Evolutionary conservation across 345 rosid species (phyloP), one percentile per base, ranked within the genome.

Genomic region (Camelina hispida): DNA sequence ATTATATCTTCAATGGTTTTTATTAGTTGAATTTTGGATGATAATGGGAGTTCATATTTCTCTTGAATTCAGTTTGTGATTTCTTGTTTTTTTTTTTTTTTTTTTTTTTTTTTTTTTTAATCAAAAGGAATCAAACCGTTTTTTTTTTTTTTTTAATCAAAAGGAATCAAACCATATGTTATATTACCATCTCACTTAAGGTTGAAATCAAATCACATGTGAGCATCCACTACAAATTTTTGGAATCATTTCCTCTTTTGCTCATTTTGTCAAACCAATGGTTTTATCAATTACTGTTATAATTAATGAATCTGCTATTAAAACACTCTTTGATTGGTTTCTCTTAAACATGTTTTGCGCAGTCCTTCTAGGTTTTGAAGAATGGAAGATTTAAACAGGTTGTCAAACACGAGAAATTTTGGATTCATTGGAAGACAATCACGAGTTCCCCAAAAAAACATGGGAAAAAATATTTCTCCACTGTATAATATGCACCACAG

Each of bases 301-400:
- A 28, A 8, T 34, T 43, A 15, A 55, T 46, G 30, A 30, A 32
- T 46, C 44, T 7, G 37, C 35, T 15, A 61, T 60, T 38, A 12
- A 28, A 68, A 5, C 12, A 37, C 2, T 18, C 1, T 61, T 34
- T 62, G 11, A 22, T 22, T 56, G 0, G 7, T 61, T 62, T 46
- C 30, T 4, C 7, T 62, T 15, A 9, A 48, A 38, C 20, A 15
- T 57, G 16, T 48, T 64, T 57, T 37, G 14, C 44, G 23, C 17
- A 20, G 5, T 16, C 7, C 14, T 71, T 46, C 7, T 12, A 46
- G 37, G 25, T 64, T 54, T 71, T 47, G 18, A 73, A 62, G 35
- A 50, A 83, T 89, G 91, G 87, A 81, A 55, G 82, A 81, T 70
- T 79, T 79, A 58, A 83, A 56, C 34, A 85, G 85, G 42, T 76